These are phyloP conservation scores for Auricularia heimuer DNA, from an alignment of 768 basidiomycete genomes.

Conservation along the genomic window DNA sequence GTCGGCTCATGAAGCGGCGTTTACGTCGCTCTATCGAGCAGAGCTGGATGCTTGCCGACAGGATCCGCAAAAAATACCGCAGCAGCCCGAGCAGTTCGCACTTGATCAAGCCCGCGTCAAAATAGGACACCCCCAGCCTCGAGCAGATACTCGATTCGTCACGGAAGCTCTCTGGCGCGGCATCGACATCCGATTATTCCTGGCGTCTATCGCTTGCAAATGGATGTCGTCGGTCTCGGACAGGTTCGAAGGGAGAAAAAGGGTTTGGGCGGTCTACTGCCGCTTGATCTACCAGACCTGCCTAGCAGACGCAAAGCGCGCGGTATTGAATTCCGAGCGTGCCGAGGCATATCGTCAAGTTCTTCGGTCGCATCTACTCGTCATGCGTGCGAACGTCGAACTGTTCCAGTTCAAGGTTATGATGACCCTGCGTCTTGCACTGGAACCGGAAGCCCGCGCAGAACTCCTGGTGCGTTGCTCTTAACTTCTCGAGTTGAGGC, in stretches of 20 bases:
- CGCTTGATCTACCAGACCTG: constrained; percentile 39
- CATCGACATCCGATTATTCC: constrained; percentile 40
- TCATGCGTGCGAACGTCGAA: constrained; percentile 39
- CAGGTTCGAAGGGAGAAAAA: constrained; percentile 14
- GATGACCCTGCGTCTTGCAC: constrained; percentile 19
- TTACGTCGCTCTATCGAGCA: constrained; percentile 39
- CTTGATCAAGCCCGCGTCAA: constrained; percentile 41
- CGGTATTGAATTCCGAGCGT: constrained; percentile 34
- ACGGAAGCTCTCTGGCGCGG: constrained; percentile 53
- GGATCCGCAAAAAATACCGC: constrained; percentile 14
- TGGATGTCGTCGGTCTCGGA: constrained; percentile 30
- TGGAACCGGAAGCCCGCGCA: constrained; percentile 14
- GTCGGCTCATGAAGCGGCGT: constrained; percentile 52
- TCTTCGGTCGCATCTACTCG: constrained; percentile 33
- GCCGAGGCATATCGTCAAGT: constrained; percentile 47
- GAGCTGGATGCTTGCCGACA: constrained; percentile 32
- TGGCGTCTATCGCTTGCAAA: constrained; percentile 34
- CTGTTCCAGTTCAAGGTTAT: constrained; percentile 38
- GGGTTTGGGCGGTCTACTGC: constrained; percentile 38
- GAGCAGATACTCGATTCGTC: constrained; percentile 47
- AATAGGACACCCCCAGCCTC: constrained; percentile 48
- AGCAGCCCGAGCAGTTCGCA: constrained; percentile 37
- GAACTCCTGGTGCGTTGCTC: constrained; percentile 9
- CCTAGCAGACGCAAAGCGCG: constrained; percentile 34
- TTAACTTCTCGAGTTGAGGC: background rate